Conservation (phyloP, 1,284 basidiomycete genomes). For the Athelia psychrophila region DNA sequence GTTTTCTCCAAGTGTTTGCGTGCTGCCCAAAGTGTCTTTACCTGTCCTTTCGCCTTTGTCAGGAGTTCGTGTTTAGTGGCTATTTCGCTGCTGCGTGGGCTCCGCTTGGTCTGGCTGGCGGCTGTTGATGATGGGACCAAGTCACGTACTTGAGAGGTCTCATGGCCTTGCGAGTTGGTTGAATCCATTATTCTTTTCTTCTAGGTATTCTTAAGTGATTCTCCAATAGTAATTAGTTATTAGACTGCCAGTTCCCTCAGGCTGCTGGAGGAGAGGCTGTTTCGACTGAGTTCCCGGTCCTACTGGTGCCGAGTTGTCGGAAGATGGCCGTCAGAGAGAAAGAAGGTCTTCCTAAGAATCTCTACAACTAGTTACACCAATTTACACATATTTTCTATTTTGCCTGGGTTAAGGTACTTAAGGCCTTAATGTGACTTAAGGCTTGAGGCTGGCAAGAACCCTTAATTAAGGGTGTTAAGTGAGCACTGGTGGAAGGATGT, state of each 20-base stretch:
- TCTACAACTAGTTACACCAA: background rate
- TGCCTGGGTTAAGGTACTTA: no score
- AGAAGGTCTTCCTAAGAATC: background rate
- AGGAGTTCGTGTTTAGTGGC: background rate
- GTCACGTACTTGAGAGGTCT: no score
- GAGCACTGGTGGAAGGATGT: no score
- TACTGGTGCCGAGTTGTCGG: background rate
- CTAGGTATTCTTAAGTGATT: no score
- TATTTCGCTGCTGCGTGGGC: background rate
- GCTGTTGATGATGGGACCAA: background rate
- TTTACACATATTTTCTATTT: background rate
- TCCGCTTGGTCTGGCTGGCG: no score
- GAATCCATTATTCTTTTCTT: no score
- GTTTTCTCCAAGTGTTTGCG: background rate
- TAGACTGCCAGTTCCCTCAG: background rate
- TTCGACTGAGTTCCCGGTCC: background rate
- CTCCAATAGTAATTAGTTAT: background rate
- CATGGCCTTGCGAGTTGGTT: no score
- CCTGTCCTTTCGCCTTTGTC: background rate
- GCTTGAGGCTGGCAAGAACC: no score
- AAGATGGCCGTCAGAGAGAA: background rate
- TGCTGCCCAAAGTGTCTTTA: background rate
- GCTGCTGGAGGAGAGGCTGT: background rate
- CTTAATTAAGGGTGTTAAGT: no score
- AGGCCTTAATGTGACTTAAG: no score